phyloP scores from a whole-genome alignment of 805 yeast genomes.

The Metschnikowia koreensis region DNA sequence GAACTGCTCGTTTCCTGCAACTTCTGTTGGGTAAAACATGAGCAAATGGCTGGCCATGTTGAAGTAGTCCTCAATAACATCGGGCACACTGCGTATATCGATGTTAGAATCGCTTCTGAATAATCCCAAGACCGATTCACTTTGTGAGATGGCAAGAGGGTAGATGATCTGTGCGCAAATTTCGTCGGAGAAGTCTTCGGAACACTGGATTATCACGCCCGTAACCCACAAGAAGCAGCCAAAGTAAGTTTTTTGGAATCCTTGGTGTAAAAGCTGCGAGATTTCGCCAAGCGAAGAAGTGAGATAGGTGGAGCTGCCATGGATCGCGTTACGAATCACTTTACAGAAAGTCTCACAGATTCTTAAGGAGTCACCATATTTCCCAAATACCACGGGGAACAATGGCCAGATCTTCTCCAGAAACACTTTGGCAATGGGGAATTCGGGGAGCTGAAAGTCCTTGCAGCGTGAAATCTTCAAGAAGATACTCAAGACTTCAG shows the following conservation, averaged over 20 bases:
- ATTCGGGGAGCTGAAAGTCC: slow-evolving; percentile 34
- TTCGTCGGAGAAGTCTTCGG: slow-evolving; percentile 60
- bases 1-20: slow-evolving; percentile 45
- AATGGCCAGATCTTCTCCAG: slow-evolving; percentile 60
- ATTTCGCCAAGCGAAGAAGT: slow-evolving; percentile 60
- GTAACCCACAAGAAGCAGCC: slow-evolving; percentile 93
- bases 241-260: slow-evolving; percentile 63
- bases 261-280: slow-evolving; percentile 63
- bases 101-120: slow-evolving; percentile 19
- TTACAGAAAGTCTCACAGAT: slow-evolving; percentile 77
- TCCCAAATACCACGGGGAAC: slow-evolving; percentile 45
- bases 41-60: slow-evolving; percentile 74
- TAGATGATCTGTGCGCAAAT: slow-evolving; percentile 61
- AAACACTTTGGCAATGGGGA: slow-evolving; percentile 54
- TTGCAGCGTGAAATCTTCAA: slow-evolving; percentile 54
- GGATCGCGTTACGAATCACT: slow-evolving; percentile 62
- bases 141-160: slow-evolving; percentile 70
- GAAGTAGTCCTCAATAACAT: slow-evolving; percentile 83
- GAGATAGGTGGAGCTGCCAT: slow-evolving; percentile 57
- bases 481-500: slow-evolving; percentile 66
- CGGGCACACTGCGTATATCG: slow-evolving; percentile 49
- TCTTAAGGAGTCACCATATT: slow-evolving; percentile 56
- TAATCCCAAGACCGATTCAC: slow-evolving; percentile 53
- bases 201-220: slow-evolving; percentile 63
- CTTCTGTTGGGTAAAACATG: slow-evolving; percentile 65